Conservation (phyloP, 169 alveolate genomes). For the Cryptosporidium muris region DNA sequence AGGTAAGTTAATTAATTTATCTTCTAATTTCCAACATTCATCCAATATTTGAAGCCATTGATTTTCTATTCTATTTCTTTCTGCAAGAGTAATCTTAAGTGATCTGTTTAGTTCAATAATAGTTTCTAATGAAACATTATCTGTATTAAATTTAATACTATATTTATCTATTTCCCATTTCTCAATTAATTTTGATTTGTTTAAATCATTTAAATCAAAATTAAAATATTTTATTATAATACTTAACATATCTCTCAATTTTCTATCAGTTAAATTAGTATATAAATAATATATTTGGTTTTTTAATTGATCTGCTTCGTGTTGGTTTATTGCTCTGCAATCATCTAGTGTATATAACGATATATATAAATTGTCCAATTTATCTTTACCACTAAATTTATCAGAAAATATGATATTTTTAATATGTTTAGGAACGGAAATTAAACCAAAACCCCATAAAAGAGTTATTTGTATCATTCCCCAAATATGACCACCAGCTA, state of each 20-base stretch:
- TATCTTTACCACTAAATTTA: background rate
- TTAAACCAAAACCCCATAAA: constrained; percentile 39
- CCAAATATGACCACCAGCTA: constrained; percentile 33
- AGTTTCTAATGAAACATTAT: background rate
- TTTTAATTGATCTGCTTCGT: constrained; percentile 4
- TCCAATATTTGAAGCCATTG: constrained; percentile 19
- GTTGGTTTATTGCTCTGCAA: constrained; percentile 25
- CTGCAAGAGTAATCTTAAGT: constrained; percentile 11
- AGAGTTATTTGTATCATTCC: constrained; percentile 34
- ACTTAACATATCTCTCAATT: background rate
- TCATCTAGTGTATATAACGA: constrained; percentile 14
- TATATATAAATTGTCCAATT: constrained; percentile 7
- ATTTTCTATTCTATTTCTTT: constrained; percentile 13
- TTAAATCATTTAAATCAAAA: background rate
- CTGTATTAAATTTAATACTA: background rate
- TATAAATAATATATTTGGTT: constrained; percentile 11
- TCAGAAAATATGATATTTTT: constrained; percentile 3
- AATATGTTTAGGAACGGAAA: constrained; percentile 18
- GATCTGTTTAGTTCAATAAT: constrained; percentile 14
- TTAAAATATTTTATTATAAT: constrained; percentile 11
- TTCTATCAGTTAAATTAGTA: constrained; percentile 4
- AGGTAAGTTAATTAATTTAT: background rate
- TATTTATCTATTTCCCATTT: background rate
- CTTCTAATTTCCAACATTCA: constrained; percentile 24
- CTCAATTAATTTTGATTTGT: background rate